phyloP scores from a whole-genome alignment of 169 alveolate genomes.

The Cyclospora cayetanensis region DNA sequence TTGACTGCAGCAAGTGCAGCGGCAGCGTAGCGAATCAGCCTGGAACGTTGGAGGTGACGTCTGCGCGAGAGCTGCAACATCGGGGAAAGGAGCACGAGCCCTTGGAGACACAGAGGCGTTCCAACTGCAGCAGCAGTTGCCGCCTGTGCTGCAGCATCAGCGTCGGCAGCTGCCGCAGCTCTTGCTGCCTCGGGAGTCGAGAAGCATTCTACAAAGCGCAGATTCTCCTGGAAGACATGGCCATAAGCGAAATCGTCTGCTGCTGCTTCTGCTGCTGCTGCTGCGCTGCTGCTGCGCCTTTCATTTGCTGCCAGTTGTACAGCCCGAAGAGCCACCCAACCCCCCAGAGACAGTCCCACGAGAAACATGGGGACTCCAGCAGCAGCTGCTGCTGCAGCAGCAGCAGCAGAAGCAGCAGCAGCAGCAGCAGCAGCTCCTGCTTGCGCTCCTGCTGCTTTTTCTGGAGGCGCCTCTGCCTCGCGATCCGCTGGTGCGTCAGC shows the following conservation, averaged over 20 bases:
- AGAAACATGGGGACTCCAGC: background rate
- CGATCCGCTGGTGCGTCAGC: conserved; percentile 23
- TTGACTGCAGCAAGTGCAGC: background rate
- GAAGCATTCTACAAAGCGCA: background rate
- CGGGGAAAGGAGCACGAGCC: conserved; percentile 66
- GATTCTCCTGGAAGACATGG: background rate
- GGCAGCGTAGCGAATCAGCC: too few species aligned
- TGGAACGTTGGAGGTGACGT: background rate
- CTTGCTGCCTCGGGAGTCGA: background rate
- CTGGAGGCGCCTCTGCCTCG: background rate
- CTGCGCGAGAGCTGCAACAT: conserved; percentile 41
- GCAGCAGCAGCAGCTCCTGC: background rate
- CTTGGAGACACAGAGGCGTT: conserved; percentile 8
- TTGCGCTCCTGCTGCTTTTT: background rate
- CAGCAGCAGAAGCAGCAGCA: too few species aligned
- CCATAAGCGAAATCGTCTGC: background rate
- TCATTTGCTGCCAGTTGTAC: conserved; percentile 33
- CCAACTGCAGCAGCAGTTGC: background rate
- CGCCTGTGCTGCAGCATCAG: background rate
- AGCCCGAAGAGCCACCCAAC: conserved; percentile 68
- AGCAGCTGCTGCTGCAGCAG: background rate
- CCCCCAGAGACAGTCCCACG: conserved; percentile 65
- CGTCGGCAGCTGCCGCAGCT: background rate
- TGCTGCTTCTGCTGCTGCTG: background rate
- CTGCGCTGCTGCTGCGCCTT: background rate